Evolutionary conservation across 352 stramenopile genomes (phyloP).

Genomic region (Pythium aquatile): DNA sequence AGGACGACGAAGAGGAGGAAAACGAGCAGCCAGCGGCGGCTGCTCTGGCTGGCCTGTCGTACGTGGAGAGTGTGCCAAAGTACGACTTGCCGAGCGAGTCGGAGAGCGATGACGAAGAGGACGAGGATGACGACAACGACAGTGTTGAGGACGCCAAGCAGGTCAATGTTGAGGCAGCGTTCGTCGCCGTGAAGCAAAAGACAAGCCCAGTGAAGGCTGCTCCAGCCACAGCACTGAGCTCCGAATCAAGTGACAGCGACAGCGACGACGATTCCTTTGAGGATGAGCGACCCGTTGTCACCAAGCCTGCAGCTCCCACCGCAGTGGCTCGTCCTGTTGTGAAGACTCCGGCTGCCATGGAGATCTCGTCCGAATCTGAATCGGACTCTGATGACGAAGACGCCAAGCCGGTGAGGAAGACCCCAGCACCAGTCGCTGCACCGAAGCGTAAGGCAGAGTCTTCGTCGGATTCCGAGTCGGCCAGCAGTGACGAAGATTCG

Average conservation of each 20-base stretch:
- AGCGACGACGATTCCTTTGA: slow-evolving; percentile 37
- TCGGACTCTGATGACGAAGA: slow-evolving; percentile 32
- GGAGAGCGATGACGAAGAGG: slow-evolving; percentile 29
- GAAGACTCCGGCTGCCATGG: background rate
- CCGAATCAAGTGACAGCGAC: slow-evolving; percentile 33
- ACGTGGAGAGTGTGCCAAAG: slow-evolving; percentile 60
- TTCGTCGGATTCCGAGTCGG: slow-evolving; percentile 21
- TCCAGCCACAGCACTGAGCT: slow-evolving; percentile 22
- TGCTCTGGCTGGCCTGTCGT: slow-evolving; percentile 24
- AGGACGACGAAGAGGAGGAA: slow-evolving; percentile 7
- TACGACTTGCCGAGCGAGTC: slow-evolving; percentile 59
- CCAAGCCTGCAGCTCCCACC: slow-evolving; percentile 4
- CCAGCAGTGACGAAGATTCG: slow-evolving; percentile 18
- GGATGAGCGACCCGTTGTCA: slow-evolving; percentile 23
- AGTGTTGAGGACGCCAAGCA: slow-evolving; percentile 23
- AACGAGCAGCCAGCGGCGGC: slow-evolving; percentile 6
- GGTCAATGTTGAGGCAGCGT: slow-evolving; percentile 15
- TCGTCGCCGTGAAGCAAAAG: slow-evolving; percentile 12
- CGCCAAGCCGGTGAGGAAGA: slow-evolving; percentile 11
- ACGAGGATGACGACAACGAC: slow-evolving; percentile 28
- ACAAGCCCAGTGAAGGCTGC: background rate
- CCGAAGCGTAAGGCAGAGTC: slow-evolving; percentile 25
- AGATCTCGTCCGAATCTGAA: slow-evolving; percentile 23
- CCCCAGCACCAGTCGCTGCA: background rate
- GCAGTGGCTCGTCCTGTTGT: background rate